Evolutionary conservation across 352 stramenopile species (phyloP), one percentile per base, ranked within the genome.

Genomic region (Aphanomyces invadans): DNA sequence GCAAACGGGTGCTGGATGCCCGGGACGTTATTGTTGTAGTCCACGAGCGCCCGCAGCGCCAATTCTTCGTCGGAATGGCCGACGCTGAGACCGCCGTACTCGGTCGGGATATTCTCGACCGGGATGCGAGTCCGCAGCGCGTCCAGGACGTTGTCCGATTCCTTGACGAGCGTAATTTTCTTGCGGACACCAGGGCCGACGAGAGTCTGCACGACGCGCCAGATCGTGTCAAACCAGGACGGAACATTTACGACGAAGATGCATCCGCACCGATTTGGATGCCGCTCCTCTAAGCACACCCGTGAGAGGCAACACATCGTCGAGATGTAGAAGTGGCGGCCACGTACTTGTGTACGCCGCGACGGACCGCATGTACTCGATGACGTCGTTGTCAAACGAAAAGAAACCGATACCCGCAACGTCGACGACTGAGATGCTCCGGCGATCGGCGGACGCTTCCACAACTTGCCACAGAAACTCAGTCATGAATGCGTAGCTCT

Each of bases 211-310:
- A 97, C 83, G 63, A 97, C 83, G 54, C 89, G 89, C 80, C 93
- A 98, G 48, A 97, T 82, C 69, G 88, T 89, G 74, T 94, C 87
- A 73, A 98, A 97, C 94, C 94, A 98, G 52, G 81, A 87, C 0
- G 94, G 94, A 31, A 96, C 94, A 78, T 98, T 98, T 59, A 98
- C 88, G 49, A 98, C 90, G 42, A 98, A 90, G 65, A 97, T 98
- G 68, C 95, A 89, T 56, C 92, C 88, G 48, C 87, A 95, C 36
- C 93, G 80, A 70, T 97, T 86, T 5, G 92, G 93, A 76, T 97
- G 97, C 19, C 29, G 49, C 1, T 32, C 12, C 29, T 57, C 49
- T 57, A 57, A n/a, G 36, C 23, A 4, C 19, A 52, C 9, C 9
- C 17, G 38, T 9, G 9, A 45, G 9, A 9, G n/a, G n/a, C n/a